phyloP scores from a whole-genome alignment of 177 flowering plant genomes.

The Vitis hybrid region DNA sequence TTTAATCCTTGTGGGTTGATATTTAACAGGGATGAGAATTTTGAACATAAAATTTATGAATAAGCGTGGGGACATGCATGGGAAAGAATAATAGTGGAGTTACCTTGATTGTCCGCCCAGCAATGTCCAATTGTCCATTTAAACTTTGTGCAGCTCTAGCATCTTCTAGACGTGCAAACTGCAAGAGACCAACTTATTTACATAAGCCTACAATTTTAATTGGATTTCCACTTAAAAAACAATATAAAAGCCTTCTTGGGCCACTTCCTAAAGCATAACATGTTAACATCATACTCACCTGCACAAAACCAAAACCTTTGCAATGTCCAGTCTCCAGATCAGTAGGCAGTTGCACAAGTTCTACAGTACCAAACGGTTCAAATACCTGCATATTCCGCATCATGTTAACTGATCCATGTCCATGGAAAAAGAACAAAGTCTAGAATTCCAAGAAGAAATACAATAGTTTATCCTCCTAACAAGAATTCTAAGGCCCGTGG shows the following conservation, averaged over 20 bases:
- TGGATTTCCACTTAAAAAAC: background rate
- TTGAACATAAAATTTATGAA: background rate
- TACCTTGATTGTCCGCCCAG: conserved; percentile 83
- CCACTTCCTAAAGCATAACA: background rate
- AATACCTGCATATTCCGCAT: conserved; percentile 55
- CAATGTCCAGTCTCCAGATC: conserved; percentile 73
- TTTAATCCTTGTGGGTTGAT: background rate
- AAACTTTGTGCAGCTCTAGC: conserved; percentile 83
- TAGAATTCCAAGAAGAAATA: background rate
- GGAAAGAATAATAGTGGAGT: background rate
- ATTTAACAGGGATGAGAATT: background rate
- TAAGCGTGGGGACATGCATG: background rate
- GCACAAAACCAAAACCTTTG: conserved; percentile 92
- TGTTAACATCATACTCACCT: conserved; percentile 39
- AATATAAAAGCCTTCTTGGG: background rate
- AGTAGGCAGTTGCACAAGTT: conserved; percentile 83
- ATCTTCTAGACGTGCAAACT: conserved; percentile 96
- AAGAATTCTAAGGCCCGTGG: too few species aligned
- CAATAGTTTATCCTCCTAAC: too few species aligned
- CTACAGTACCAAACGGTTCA: conserved; percentile 90
- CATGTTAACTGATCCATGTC: too few species aligned
- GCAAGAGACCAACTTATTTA: conserved; percentile 15
- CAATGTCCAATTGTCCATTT: conserved; percentile 87
- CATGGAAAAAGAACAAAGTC: background rate
- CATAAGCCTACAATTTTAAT: conserved; percentile 5